Base-by-base conservation (phyloP, 306 rosid species). In the Sicyos edulis region DNA sequence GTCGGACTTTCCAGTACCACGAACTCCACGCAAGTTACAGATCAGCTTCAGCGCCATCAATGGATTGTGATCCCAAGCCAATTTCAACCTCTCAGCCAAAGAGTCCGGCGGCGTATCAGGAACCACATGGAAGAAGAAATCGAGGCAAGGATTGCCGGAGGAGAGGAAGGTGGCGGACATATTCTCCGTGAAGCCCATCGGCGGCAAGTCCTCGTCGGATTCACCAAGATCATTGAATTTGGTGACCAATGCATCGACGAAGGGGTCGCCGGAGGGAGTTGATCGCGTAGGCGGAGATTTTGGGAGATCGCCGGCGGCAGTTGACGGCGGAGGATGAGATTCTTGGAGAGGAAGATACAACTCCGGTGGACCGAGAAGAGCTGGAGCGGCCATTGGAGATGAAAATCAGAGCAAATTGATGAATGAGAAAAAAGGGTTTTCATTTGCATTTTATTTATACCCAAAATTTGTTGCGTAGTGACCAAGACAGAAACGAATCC, bases 1-100 rank as follows among this genome's bases (percentile, higher is more conserved):
- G 50, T 88, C 88, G 7, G 88, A 80, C 20, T 90, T 90, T 0
- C 95, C 95, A 7, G 91, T 86, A 69, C 96, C 92, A 10, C 90
- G 80, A 1, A 90, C 84, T 3, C 85, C 90, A 0, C 95, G 84
- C 56, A 90, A 86, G 79, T 86, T 86, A 64, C 83, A 85, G 50
- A 90, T 24, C 20, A 86, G 87, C 77, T 90, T 90, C 77, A 90
- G 90, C 16, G 91, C 15, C 71, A 85, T 85, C 66, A 82, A 60
- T 0, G 92, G 79, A 66, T 83, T 7, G 34, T 73, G 83, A 5
- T 71, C 71, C 95, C 91, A 85, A 0, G 96, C 75, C 21, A 51
- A 37, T 8, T 72, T 32, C 54, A 86, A 88, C 34, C 77, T 78
- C 0, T 45, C 11, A 9, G 37, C 8, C 54, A 90, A 17, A 1